Conservation (phyloP, 345 rosid genomes). For the Cardamine occulta region DNA sequence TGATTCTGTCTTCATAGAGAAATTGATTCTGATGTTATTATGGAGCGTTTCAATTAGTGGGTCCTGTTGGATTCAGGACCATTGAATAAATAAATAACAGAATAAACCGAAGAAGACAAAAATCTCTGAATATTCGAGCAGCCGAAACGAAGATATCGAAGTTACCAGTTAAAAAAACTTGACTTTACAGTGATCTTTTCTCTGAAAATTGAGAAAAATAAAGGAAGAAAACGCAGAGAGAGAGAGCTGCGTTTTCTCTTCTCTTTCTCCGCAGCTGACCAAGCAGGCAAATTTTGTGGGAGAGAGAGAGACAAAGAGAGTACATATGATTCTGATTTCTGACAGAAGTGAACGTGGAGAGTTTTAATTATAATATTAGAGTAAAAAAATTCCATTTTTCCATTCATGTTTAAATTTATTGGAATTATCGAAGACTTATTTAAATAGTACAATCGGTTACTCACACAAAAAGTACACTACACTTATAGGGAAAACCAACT, state of each 20-base stretch:
- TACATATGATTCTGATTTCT: constrained; percentile 30
- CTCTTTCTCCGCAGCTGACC: constrained; percentile 22
- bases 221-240: background rate
- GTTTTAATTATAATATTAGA: constrained; percentile 2
- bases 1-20: background rate
- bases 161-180: constrained; percentile 9
- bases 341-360: constrained; percentile 28
- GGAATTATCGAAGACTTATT: constrained; percentile 33
- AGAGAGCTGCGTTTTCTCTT: constrained; percentile 1
- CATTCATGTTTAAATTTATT: constrained; percentile 26
- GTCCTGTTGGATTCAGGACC: constrained; percentile 40
- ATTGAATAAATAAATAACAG: background rate
- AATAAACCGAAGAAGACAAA: background rate
- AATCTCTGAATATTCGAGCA: constrained; percentile 5
- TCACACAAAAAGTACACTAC: background rate
- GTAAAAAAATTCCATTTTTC: background rate
- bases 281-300: constrained; percentile 21
- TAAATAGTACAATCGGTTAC: constrained; percentile 13
- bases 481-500: background rate
- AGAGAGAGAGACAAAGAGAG: background rate
- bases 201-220: constrained; percentile 1
- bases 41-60: constrained; percentile 23
- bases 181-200: background rate
- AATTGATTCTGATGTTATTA: background rate
- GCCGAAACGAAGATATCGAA: constrained; percentile 7